Evolutionary conservation across 768 basidiomycete genomes (phyloP).

Genomic region (Nidularia pulvinata): DNA sequence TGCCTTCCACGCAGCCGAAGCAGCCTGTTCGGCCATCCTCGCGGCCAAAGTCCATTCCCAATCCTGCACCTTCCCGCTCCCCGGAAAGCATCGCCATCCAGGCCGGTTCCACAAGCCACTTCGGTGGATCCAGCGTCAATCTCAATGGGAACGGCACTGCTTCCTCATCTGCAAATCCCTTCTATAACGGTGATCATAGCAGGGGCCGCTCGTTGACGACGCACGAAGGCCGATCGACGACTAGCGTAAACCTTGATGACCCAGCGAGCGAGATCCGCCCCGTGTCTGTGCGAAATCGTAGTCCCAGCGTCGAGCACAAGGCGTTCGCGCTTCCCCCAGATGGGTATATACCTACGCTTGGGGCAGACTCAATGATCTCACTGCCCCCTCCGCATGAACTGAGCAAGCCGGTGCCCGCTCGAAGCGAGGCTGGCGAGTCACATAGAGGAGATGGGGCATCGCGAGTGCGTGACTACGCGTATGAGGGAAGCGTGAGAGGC

Average conservation of each 20-base stretch:
- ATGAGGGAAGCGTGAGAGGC: constrained; percentile 1
- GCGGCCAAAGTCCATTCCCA: constrained; percentile 9
- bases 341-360: constrained; percentile 47
- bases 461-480: constrained; percentile 4
- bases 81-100: constrained; percentile 13
- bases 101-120: neutral
- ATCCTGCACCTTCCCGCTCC: neutral
- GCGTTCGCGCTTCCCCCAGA: constrained; percentile 38
- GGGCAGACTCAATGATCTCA: constrained; percentile 30
- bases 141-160: neutral
- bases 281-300: constrained; percentile 10
- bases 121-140: neutral
- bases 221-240: neutral
- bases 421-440: constrained; percentile 4
- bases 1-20: constrained; percentile 18
- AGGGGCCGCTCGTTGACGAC: neutral
- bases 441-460: neutral
- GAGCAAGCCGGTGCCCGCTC: constrained; percentile 16
- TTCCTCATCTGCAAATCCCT: neutral
- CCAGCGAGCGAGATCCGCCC: constrained; percentile 12
- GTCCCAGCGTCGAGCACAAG: constrained; percentile 17
- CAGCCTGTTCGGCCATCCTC: neutral
- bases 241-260: constrained; percentile 2
- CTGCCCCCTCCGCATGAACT: constrained; percentile 56
- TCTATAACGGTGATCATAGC: neutral